phyloP scores from a whole-genome alignment of 1,284 basidiomycete species.

The Apiotrichum montevideense region DNA sequence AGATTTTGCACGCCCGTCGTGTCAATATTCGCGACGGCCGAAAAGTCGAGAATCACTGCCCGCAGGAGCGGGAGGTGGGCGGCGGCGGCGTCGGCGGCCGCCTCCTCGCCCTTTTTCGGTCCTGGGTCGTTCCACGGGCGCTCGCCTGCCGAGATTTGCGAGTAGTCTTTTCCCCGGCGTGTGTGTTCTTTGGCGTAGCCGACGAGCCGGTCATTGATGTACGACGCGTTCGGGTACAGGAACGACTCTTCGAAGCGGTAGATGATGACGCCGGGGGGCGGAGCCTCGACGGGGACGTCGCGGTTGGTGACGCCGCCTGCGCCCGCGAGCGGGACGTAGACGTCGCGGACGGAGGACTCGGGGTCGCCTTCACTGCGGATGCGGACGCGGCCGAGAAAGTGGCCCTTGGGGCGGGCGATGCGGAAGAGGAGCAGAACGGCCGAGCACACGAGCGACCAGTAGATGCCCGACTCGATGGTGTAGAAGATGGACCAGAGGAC shows the following conservation, averaged over 20 bases:
- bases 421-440: conserved; percentile 79
- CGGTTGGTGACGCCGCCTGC: conserved; percentile 59
- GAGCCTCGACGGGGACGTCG: conserved; percentile 66
- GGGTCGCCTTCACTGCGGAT: conserved; percentile 50
- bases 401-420: conserved; percentile 82
- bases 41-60: conserved; percentile 88
- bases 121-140: conserved; percentile 95
- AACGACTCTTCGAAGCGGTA: conserved; percentile 93
- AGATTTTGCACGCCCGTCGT: conserved; percentile 83
- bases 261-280: conserved; percentile 79
- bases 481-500: conserved; percentile 85
- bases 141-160: conserved; percentile 58
- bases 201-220: conserved; percentile 69
- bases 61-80: conserved; percentile 63
- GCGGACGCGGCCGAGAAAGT: conserved; percentile 78
- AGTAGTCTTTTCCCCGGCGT: conserved; percentile 68
- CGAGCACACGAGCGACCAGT: conserved; percentile 77
- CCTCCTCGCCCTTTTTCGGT: conserved; percentile 52
- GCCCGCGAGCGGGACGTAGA: conserved; percentile 69
- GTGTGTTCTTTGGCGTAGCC: conserved; percentile 74
- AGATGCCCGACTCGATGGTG: conserved; percentile 90
- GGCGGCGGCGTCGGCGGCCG: conserved; percentile 55
- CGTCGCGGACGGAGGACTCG: conserved; percentile 48
- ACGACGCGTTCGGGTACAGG: conserved; percentile 85
- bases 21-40: conserved; percentile 58